Base-by-base conservation (phyloP, 129 eudicot species). In the Helianthus annuus region DNA sequence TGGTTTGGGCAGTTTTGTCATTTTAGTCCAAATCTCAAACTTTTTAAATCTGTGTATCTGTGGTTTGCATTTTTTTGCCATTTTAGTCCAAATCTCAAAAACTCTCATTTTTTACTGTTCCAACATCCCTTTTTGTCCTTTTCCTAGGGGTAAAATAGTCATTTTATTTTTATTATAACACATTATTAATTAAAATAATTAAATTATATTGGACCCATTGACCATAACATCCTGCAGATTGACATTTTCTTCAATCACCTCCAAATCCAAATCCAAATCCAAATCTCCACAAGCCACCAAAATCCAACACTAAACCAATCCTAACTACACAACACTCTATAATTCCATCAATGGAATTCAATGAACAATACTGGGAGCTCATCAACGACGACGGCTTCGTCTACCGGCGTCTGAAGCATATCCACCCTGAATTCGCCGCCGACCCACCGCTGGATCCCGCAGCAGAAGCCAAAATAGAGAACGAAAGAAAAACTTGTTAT, bases 371-470 rank as follows among this genome's bases (percentile, higher is more conserved):
- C 0, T 89, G 91, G 96, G 98, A 89, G 72, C 76, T 87, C 27
- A 64, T 89, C 29, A 89, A 87, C 86, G 90, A 87, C 80, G 88
- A 85, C n/a, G 96, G 95, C 56, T 85, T 89, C 80, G 84, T 89
- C 64, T 83, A 78, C 95, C 80, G 77, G 78, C 88, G 95, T 69
- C 78, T 71, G 72, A 89, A 83, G 72, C 91, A 92, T 36, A 75
- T 24, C 24, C 86, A 82, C 68, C 81, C 76, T 32, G 86, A 85
- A 56, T 64, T 24, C 58, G 10, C 58, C 58, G 45, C 78, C 13
- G 70, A 45, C 17, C 82, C 82, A 2, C 87, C 81, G n/a, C 89
- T 83, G 62, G 96, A 89, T 83, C 89, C 90, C 13, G 87, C 77
- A 44, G 80, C 68, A 11, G 89, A 87, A 66, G 80, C 69, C 5